Evolutionary conservation across 768 basidiomycete species (phyloP).

Genomic region (Tephrocybe sp.): DNA sequence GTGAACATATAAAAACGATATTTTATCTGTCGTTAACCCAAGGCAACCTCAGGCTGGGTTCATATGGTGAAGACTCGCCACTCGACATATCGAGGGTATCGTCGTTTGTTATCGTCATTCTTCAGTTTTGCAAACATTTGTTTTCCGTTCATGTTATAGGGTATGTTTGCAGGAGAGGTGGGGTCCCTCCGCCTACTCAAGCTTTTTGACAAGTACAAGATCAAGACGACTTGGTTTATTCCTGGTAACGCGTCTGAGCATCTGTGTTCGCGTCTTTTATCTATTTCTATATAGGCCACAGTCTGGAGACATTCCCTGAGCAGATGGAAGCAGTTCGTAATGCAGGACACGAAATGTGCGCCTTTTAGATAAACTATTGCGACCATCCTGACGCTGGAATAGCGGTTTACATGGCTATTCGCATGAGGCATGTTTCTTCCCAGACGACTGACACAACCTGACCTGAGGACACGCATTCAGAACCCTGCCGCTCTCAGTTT

Average conservation of each 20-base stretch:
- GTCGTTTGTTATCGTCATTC: not conserved
- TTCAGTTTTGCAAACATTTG: too few relatives aligned
- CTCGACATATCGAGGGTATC: constrained; percentile 64
- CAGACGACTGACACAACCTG: not conserved
- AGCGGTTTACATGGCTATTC: constrained; percentile 73
- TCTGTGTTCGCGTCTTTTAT: not conserved
- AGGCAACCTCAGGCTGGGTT: constrained; percentile 51
- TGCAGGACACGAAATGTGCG: constrained; percentile 70
- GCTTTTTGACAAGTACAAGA: constrained; percentile 69
- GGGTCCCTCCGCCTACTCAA: constrained; percentile 68
- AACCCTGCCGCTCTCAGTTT: constrained; percentile 61
- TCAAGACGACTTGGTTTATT: constrained; percentile 74
- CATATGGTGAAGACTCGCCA: constrained; percentile 74
- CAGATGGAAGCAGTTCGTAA: constrained; percentile 71
- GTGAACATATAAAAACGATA: constrained; percentile 26
- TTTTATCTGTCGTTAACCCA: not conserved
- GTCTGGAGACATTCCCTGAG: constrained; percentile 72
- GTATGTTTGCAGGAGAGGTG: constrained; percentile 77
- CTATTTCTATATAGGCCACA: constrained; percentile 48
- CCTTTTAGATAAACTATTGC: not conserved
- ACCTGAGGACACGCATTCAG: constrained; percentile 24
- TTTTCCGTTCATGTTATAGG: constrained; percentile 38
- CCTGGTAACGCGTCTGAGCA: constrained; percentile 43
- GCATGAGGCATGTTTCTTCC: constrained; percentile 48
- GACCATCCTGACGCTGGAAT: not conserved